A percentile compares a stretch with the other conserved stretches of the same genome.
Conservation (phyloP, 1,284 basidiomycete species). For the Fomes fomentarius region DNA sequence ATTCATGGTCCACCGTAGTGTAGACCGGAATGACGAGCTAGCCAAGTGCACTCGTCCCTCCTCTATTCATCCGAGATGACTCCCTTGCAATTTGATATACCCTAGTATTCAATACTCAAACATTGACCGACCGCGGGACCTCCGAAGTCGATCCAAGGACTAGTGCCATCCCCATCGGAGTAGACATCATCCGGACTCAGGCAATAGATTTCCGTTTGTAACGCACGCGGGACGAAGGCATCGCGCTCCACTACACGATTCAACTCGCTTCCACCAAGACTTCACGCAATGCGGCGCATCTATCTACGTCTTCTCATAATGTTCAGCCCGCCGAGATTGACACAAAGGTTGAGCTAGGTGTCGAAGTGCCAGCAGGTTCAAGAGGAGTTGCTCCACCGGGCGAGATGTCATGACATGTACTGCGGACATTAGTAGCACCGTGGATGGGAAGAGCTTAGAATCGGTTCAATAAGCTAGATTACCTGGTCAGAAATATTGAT, state of each 20-base stretch:
- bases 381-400: too few relatives aligned
- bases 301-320: too few relatives aligned
- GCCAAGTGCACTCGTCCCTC: neutral
- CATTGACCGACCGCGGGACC: neutral
- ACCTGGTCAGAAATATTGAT: neutral
- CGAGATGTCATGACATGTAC: neutral
- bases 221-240: neutral
- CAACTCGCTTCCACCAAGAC: too few relatives aligned
- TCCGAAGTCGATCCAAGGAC: slow-evolving; percentile 1
- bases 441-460: neutral
- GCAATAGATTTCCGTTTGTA: neutral
- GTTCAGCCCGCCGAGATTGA: too few relatives aligned
- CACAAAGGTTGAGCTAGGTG: too few relatives aligned
- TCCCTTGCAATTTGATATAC: neutral
- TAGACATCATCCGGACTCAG: neutral
- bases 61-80: neutral
- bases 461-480: neutral
- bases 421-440: neutral
- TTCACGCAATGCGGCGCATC: too few relatives aligned
- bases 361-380: too few relatives aligned
- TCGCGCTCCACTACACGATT: neutral
- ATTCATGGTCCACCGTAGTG: neutral
- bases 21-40: neutral
- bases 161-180: neutral
- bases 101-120: neutral